These are phyloP conservation scores for Pterocarpus macrocarpus DNA, from an alignment of 306 rosid genomes.

Conservation along the genomic window DNA sequence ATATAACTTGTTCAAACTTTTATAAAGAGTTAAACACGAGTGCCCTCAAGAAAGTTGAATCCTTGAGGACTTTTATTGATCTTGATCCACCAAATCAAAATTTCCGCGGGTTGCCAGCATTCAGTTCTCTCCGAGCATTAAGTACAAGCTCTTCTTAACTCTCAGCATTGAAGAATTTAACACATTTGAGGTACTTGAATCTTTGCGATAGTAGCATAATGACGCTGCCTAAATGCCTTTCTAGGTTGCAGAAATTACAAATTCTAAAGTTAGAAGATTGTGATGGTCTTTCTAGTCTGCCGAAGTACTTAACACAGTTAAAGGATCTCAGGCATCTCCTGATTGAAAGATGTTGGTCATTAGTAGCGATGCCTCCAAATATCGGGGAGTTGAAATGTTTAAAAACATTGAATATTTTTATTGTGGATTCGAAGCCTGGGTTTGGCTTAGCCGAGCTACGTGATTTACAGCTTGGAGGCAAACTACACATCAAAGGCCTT, in stretches of 20 bases:
- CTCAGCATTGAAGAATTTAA: not conserved
- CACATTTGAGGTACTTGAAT: slow-evolving; percentile 18
- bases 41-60: slow-evolving; percentile 38
- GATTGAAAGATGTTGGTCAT: not conserved
- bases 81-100: not conserved
- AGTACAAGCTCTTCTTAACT: not conserved
- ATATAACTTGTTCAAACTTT: not conserved
- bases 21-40: not conserved
- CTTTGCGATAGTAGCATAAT: fast-evolving
- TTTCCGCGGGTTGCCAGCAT: not conserved
- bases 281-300: fast-evolving
- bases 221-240: not conserved
- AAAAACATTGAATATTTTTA: slow-evolving; percentile 7
- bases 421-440: not conserved
- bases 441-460: slow-evolving; percentile 11
- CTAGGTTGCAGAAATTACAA: not conserved
- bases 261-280: not conserved
- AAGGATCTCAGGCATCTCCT: slow-evolving; percentile 14
- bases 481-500: slow-evolving; percentile 2
- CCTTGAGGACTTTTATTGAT: slow-evolving; percentile 9
- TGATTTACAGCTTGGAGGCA: slow-evolving; percentile 20
- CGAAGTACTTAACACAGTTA: slow-evolving; percentile 12
- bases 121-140: slow-evolving; percentile 20
- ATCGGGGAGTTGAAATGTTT: not conserved
- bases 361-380: not conserved